Conservation (phyloP, 106 monocot genomes). For the Xerophyta viscosa region DNA sequence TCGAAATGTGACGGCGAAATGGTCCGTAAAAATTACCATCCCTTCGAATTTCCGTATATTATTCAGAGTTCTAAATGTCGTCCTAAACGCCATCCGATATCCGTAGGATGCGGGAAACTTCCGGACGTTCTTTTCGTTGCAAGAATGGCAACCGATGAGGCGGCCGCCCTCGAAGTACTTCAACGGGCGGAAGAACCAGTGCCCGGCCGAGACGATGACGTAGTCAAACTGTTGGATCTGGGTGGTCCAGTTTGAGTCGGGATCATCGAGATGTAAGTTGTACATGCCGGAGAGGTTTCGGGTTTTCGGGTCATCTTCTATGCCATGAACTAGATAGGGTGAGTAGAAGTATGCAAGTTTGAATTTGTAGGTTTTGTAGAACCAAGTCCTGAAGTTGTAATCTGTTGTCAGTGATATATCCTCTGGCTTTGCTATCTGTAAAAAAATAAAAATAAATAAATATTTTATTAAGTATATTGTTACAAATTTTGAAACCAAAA, state of each 20-base stretch:
- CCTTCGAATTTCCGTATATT: neutral
- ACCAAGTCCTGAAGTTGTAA: conserved; percentile 1
- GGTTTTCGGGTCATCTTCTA: conserved; percentile 4
- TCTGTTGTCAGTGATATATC: conserved; percentile 1
- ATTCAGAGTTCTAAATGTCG: neutral
- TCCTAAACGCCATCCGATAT: conserved; percentile 2
- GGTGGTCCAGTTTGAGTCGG: conserved; percentile 8
- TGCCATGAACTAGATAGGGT: conserved; percentile 5
- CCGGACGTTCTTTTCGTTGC: neutral
- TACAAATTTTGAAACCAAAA: too few relatives aligned
- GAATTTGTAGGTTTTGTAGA: conserved; percentile 11
- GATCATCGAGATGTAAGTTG: conserved; percentile 16
- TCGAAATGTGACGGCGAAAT: conserved; percentile 7
- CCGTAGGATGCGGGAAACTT: neutral
- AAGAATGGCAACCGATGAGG: conserved; percentile 4
- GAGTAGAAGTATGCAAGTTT: conserved; percentile 19
- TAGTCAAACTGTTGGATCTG: conserved; percentile 13
- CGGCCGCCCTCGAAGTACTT: conserved; percentile 5
- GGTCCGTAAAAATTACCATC: neutral
- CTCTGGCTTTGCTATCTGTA: conserved; percentile 5
- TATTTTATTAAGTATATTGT: too few relatives aligned
- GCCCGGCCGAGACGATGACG: conserved; percentile 15
- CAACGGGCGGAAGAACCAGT: conserved; percentile 19
- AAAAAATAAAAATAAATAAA: too few relatives aligned
- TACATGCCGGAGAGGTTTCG: conserved; percentile 1